phyloP scores from a whole-genome alignment of 2,329 filamentous ascomycete species.

The Pyricularia pennisetigena region DNA sequence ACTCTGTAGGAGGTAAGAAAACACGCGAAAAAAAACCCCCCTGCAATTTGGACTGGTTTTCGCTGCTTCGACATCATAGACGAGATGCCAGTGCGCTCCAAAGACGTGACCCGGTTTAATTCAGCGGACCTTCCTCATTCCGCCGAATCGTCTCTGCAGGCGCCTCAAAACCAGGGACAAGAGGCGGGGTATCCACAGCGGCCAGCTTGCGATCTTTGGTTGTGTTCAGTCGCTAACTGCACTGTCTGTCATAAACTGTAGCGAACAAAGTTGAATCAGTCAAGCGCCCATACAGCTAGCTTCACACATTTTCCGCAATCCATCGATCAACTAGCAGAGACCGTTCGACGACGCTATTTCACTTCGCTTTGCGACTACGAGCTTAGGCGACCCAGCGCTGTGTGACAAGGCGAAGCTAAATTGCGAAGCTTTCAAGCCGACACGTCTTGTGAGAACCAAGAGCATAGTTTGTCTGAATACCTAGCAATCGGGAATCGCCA shows the following conservation, averaged over 20 bases:
- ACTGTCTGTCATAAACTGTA: background rate
- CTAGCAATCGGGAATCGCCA: background rate
- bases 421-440: background rate
- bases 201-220: background rate
- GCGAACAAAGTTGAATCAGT: background rate
- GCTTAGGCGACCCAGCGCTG: background rate
- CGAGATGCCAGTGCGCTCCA: background rate
- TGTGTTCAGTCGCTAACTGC: background rate
- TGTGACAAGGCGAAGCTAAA: background rate
- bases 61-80: no score
- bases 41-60: background rate
- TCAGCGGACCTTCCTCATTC: background rate
- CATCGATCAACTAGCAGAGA: background rate
- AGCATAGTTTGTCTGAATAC: background rate
- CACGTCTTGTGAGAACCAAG: background rate
- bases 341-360: background rate
- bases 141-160: background rate
- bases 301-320: background rate
- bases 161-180: background rate
- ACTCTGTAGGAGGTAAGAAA: background rate
- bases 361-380: background rate
- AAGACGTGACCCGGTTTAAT: background rate
- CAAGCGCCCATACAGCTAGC: background rate
- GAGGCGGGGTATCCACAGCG: background rate
- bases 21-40: background rate